phyloP scores from a whole-genome alignment of 2,329 filamentous ascomycete genomes.

The Aspergillus sp. region DNA sequence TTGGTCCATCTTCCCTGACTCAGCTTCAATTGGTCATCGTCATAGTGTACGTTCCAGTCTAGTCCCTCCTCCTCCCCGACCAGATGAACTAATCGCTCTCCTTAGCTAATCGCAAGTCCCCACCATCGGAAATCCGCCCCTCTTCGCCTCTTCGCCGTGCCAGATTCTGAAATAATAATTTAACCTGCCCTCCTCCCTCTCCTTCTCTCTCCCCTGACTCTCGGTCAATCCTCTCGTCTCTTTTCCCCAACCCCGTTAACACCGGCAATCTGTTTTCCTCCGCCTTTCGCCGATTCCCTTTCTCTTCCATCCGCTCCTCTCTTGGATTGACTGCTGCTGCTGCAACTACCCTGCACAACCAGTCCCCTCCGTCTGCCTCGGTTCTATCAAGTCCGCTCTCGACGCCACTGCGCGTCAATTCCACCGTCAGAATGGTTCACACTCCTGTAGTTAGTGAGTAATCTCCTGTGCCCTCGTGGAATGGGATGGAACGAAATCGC shows the following conservation, averaged over 20 bases:
- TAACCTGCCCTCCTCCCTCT: conserved; percentile 9
- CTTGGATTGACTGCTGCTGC: conserved; percentile 71
- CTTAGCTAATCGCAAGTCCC: conserved; percentile 22
- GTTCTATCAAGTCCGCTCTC: conserved; percentile 34
- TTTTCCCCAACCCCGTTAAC: conserved; percentile 15
- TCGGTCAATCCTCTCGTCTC: conserved; percentile 8
- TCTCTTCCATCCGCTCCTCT: conserved; percentile 67
- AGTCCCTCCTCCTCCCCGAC: not conserved
- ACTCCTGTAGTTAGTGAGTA: conserved; percentile 83
- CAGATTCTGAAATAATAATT: not conserved
- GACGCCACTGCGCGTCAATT: conserved; percentile 43
- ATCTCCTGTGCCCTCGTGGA: not conserved
- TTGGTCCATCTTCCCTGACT: not conserved
- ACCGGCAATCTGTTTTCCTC: conserved; percentile 92
- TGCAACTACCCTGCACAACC: conserved; percentile 67
- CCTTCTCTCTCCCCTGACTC: conserved; percentile 12
- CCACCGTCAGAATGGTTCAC: conserved; percentile 69
- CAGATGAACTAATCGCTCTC: not conserved
- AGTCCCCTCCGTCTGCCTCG: conserved; percentile 44
- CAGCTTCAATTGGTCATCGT: not conserved
- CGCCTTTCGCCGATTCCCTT: conserved; percentile 65
- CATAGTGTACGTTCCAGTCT: not conserved
- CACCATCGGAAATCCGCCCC: conserved; percentile 16
- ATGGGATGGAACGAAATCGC: too few species aligned
- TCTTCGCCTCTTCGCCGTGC: conserved; percentile 10